These are phyloP conservation scores for Oenanthe javanica DNA, from an alignment of 140 eudicot species.

Conservation along the genomic window DNA sequence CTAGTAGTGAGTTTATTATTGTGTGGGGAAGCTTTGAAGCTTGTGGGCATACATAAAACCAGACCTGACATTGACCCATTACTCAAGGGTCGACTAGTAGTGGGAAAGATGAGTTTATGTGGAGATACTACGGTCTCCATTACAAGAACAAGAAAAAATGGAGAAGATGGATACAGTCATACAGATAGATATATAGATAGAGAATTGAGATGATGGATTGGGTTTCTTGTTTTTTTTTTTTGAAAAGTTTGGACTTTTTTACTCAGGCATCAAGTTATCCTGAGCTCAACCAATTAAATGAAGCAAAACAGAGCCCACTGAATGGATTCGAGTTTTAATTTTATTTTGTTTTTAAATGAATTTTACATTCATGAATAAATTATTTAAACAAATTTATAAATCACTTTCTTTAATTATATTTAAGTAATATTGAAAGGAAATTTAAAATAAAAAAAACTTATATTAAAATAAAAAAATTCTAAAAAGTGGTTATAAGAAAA, in stretches of 20 bases:
- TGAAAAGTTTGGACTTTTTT: not conserved
- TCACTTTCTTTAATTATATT: no score
- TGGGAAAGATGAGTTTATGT: slow-evolving; percentile 24
- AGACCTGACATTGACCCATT: not conserved
- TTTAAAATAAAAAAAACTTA: no score
- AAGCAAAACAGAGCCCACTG: no score
- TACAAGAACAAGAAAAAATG: not conserved
- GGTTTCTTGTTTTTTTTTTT: slow-evolving; percentile 1
- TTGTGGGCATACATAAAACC: slow-evolving; percentile 20
- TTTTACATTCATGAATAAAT: no score
- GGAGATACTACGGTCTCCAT: slow-evolving; percentile 35
- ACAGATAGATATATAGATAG: not conserved
- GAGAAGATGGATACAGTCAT: not conserved
- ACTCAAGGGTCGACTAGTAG: not conserved
- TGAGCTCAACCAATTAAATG: slow-evolving; percentile 17
- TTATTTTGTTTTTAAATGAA: no score
- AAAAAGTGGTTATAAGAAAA: no score
- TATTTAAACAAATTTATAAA: no score
- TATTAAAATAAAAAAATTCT: no score
- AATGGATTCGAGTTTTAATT: no score
- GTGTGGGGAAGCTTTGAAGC: not conserved
- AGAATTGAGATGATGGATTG: not conserved
- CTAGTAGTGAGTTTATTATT: not conserved
- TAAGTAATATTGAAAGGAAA: no score
- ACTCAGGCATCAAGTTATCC: slow-evolving; percentile 28